phyloP scores from a whole-genome alignment of 192 early-diverging fungal genomes.

The Gryganskiella cystojenkinii region DNA sequence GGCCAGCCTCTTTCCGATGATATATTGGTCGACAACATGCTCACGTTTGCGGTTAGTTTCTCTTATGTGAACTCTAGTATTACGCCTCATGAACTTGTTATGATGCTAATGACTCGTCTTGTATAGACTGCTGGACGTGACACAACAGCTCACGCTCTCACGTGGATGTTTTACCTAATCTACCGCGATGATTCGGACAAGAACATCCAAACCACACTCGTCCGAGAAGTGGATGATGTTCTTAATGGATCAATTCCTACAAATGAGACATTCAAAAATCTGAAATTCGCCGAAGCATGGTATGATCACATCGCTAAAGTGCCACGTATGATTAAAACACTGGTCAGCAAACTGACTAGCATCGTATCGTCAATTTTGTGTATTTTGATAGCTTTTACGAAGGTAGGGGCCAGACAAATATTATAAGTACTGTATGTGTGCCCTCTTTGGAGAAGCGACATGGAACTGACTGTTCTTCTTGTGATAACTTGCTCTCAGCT shows the following conservation, averaged over 20 bases:
- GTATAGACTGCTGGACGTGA: conserved; percentile 51
- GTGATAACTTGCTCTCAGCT: no score
- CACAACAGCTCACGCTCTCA: conserved; percentile 63
- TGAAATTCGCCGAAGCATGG: conserved; percentile 22
- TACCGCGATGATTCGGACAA: conserved; percentile 40
- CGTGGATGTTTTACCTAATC: conserved; percentile 60
- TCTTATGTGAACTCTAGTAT: neutral
- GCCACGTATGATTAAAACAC: neutral
- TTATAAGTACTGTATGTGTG: no score
- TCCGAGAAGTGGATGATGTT: conserved; percentile 31
- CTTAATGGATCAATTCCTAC: neutral
- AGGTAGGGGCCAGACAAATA: no score
- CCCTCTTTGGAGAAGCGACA: no score
- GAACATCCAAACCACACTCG: conserved; percentile 13
- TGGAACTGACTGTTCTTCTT: no score
- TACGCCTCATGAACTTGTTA: no score
- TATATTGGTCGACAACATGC: conserved; percentile 42
- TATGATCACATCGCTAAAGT: neutral
- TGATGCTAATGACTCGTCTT: neutral
- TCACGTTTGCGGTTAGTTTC: conserved; percentile 45
- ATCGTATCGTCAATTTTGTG: neutral
- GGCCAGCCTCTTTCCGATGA: conserved; percentile 36
- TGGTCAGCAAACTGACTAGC: no score
- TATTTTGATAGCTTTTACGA: conserved; percentile 14
- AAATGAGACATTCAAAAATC: conserved; percentile 1